Base-by-base conservation (phyloP, 305 asterid species). In the Rubia occidens region DNA sequence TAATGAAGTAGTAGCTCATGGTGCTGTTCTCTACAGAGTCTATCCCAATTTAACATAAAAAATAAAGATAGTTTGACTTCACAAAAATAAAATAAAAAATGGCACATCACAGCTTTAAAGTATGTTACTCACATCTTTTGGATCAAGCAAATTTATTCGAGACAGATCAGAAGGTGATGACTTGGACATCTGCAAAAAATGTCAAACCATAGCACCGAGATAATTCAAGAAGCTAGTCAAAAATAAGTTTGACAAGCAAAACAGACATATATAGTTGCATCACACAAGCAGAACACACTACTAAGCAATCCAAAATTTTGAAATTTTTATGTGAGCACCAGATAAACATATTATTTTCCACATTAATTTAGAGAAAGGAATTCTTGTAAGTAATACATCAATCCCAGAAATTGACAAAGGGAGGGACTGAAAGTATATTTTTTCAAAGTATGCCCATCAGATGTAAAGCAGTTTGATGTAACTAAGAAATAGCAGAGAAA, bases 141-240 rank as follows among this genome's bases (percentile, higher is more conserved):
- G 68, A 78, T 94, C 99, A 49, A 94, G 96, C 82, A 94, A 85
- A 81, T 94, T 94, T 77, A 94, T 91, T 54, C 97, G 84, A 68
- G 96, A 94, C 76, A 87, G 99, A 72, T 94, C 99, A 70, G 99
- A 91, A 76, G 96, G 91, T 55, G 97, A 95, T 8, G 97, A 94
- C 84, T 94, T 91, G 14, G 99, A 94, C 99, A 94, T 94, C 97
- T 94, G 63, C 72, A 74, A 66, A 77, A 68, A 75, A 62, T 77
- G 60, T 60, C 67, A 65, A 72, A 66, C 51, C 58, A 72, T 66
- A 24, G 39, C 60, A 76, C 76, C 60, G 74, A 72, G 74, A 69
- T 14, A 66, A 55, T 61, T 45, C 35, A 24, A 71, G 40, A 70
- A 51, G 15, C 29, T 40, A 72, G 42, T 5, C 42, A 72, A 44